These are phyloP conservation scores for Myochromella boudieri DNA, from an alignment of 768 basidiomycete genomes.

Conservation along the genomic window DNA sequence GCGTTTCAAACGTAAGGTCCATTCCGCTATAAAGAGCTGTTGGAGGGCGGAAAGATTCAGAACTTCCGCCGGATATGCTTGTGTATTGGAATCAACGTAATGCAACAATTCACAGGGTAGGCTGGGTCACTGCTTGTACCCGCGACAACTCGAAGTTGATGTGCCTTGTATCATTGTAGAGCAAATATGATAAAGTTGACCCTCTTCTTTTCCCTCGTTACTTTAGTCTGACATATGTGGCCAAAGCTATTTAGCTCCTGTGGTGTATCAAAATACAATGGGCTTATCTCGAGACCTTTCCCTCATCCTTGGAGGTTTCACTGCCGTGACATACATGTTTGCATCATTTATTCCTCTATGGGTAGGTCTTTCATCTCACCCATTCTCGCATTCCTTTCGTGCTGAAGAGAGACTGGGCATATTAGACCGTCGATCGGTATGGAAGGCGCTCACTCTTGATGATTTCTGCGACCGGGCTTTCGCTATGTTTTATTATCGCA, in stretches of 20 bases:
- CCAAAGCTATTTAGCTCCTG: constrained; percentile 35
- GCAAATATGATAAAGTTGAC: constrained; percentile 40
- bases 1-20: constrained; percentile 22
- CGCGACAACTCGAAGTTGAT: background rate
- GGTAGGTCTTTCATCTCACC: constrained; percentile 19
- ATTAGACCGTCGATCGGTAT: constrained; percentile 38
- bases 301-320: constrained; percentile 38
- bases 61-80: constrained; percentile 38
- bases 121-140: background rate
- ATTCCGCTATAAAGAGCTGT: constrained; percentile 32
- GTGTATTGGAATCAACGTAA: constrained; percentile 37
- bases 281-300: constrained; percentile 38
- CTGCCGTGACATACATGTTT: constrained; percentile 38
- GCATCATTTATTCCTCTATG: constrained; percentile 41
- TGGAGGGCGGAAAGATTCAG: constrained; percentile 35
- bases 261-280: constrained; percentile 43
- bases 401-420: background rate
- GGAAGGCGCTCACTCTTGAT: constrained; percentile 37
- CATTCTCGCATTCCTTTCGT: background rate
- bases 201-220: background rate
- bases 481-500: constrained; percentile 36
- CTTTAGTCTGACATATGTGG: background rate
- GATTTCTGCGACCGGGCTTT: constrained; percentile 35
- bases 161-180: constrained; percentile 11
- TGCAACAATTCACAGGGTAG: constrained; percentile 45